Evolutionary conservation across 164 flowering plant genomes (phyloP), one percentile per base, ranked within the genome.

Genomic region (Chimonanthus praecox): DNA sequence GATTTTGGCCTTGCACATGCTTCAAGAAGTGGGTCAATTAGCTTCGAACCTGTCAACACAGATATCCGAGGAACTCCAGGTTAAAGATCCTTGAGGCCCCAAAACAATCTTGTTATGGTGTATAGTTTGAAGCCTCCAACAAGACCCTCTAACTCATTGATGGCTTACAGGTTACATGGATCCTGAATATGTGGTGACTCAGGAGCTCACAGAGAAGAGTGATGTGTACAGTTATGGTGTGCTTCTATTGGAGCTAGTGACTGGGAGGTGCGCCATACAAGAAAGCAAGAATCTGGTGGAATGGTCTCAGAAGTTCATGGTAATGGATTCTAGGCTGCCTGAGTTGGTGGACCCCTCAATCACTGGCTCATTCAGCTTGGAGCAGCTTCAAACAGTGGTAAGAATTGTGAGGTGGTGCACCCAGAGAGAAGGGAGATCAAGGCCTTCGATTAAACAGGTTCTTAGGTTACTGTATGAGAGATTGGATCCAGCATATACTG

Each of bases 11-110:
- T 96, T 75, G 94, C 89, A 51, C 94, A 91, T 84, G 97, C 97
- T 72, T 88, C 97, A 68, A 90, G 87, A 81, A 87, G 84, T 76
- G 96, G 98, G 70, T 85, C 97, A 6, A 81, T 90, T 73, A 87
- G 82, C 78, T 92, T 96, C 77, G 99, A 96, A 83, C 92, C 98
- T 5, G 92, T 94, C 63, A 89, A 88, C 83, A 96, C 95, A 2
- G 97, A 91, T 65, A 85, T 96, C 66, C 86, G 95, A 33, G 99
- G 99, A 82, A 94, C 98, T 77, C 99, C 98, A 84, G 99, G 99
- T 91, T 48, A 81, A 83, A 8, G 48, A 13, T 66, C 16, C 68
- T 66, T 66, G 18, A 11, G 48, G 48, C 68, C 18, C 44, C 5
- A 10, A 4, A 15, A 44, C 68, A 7, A 20, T 63, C 20, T 63